Evolutionary conservation across 2,329 filamentous ascomycete genomes (phyloP).

Genomic region (Pezicula carpinea): DNA sequence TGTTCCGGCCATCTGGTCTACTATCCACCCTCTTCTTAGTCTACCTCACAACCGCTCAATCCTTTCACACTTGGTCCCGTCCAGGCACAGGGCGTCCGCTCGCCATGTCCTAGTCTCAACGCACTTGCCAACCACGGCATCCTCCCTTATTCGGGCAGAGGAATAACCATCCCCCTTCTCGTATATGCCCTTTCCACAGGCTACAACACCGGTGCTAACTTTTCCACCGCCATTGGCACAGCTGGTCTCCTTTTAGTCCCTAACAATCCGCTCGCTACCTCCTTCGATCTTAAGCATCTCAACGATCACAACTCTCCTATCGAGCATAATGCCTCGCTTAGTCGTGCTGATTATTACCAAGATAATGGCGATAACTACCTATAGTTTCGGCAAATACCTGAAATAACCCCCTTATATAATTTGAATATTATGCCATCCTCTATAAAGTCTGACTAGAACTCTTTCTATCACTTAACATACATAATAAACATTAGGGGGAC

Average conservation of each 20-base stretch:
- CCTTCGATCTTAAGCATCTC: constrained; percentile 21
- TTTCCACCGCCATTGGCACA: constrained; percentile 22
- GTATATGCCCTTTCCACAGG: constrained; percentile 17
- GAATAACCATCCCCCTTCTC: constrained; percentile 25
- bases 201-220: constrained; percentile 29
- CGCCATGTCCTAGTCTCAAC: constrained; percentile 27
- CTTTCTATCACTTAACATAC: no score
- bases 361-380: constrained; percentile 29
- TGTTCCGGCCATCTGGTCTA: no score
- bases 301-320: constrained; percentile 29
- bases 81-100: constrained; percentile 17
- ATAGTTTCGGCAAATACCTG: constrained; percentile 29
- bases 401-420: no score
- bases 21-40: constrained; percentile 1
- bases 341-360: constrained; percentile 28
- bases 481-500: no score
- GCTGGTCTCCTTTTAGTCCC: constrained; percentile 18
- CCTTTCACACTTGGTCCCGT: constrained; percentile 9
- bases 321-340: constrained; percentile 33
- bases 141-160: constrained; percentile 28
- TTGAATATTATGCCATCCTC: no score
- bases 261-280: constrained; percentile 11
- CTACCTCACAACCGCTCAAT: constrained; percentile 5
- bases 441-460: no score
- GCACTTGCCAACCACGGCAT: constrained; percentile 28